Percentiles rank a stretch among this genome's conserved stretches.
Conservation (phyloP, 768 basidiomycete species). For the Mycena albidolilacea region DNA sequence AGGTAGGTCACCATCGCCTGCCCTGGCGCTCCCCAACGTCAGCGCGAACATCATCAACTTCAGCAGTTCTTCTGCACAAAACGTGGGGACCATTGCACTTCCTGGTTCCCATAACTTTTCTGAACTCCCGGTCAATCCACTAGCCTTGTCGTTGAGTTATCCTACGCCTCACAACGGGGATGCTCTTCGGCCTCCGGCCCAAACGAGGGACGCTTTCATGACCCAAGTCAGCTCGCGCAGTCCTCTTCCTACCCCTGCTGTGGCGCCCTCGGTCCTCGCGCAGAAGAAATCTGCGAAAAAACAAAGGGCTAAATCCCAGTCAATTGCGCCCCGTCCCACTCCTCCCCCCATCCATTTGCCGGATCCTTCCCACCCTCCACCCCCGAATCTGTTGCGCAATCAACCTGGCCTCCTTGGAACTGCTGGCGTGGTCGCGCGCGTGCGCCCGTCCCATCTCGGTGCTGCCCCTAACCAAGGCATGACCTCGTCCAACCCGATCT, state of each 20-base stretch:
- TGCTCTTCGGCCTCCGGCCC: conserved; percentile 58
- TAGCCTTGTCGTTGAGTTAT: conserved; percentile 75
- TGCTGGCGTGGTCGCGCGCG: conserved; percentile 78
- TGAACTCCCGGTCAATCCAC: conserved; percentile 87
- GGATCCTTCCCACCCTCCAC: conserved; percentile 71
- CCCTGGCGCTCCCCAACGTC: conserved; percentile 69
- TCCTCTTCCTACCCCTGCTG: conserved; percentile 38
- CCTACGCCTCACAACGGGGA: conserved; percentile 43
- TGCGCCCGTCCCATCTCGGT: conserved; percentile 71
- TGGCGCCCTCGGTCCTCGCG: conserved; percentile 40
- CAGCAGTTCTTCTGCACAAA: conserved; percentile 68
- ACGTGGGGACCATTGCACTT: conserved; percentile 99
- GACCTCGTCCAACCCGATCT: conserved; percentile 75
- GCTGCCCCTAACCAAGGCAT: conserved; percentile 62
- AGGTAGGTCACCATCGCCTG: conserved; percentile 84
- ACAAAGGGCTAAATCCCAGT: conserved; percentile 48
- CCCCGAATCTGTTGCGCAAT: conserved; percentile 80
- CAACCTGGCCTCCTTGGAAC: conserved; percentile 80
- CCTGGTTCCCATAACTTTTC: conserved; percentile 92
- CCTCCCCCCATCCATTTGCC: conserved; percentile 75
- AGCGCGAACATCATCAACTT: conserved; percentile 33
- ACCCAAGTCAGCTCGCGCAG: conserved; percentile 27
- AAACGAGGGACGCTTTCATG: conserved; percentile 28
- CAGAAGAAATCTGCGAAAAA: conserved; percentile 55
- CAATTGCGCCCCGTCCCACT: conserved; percentile 61